Base-by-base conservation (phyloP, 352 stramenopile species). In the Phytopythium boreale region DNA sequence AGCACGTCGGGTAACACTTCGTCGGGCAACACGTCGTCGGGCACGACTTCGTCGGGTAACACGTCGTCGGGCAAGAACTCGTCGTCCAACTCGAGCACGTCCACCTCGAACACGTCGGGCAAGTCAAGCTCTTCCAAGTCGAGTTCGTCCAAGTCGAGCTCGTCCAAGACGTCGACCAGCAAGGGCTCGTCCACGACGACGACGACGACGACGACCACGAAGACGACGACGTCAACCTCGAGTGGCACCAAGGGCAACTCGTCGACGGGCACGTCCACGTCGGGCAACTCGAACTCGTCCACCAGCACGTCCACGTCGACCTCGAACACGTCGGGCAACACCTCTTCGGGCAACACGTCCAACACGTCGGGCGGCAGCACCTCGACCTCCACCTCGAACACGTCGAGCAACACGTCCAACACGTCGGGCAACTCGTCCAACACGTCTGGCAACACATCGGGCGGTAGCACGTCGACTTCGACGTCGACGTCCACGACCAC, bases 401-500 rank as follows among this genome's bases (percentile, higher is more conserved):
- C 63, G 39, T 49, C 63, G 8, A 31, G 43, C 19, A 59, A 34
- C 4, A 59, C 39, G 20, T 47, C 52, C 6, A 59, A 53, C 56
- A 55, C 24, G 29, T 55, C 29, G 36, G 19, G 26, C 50, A 22
- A 43, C 49, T 37, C 22, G 37, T 46, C 39, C 14, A 68, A 37
- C 55, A 52, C n/a, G 22, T 52, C 61, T 29, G 19, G 36, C 58
- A 11, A 59, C 46, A 41, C 59, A 0, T 59, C 60, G 19, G 47
- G 26, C 11, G 24, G 24, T 10, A 59, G 43, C 36, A 64, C 59
- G 19, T 64, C 59, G 46, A 58, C 39, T 5, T 60, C 61, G 39
- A 29, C 22, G 26, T 52, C 53, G 8, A 63, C 44, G 27, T n/a
- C 22, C 44, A 70, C 63, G 59, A 60, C 14, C 31, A 70, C 11